Evolutionary conservation across 306 rosid genomes (phyloP), one percentile per base, ranked within the genome.

Genomic region (Erythrophleum fordii): DNA sequence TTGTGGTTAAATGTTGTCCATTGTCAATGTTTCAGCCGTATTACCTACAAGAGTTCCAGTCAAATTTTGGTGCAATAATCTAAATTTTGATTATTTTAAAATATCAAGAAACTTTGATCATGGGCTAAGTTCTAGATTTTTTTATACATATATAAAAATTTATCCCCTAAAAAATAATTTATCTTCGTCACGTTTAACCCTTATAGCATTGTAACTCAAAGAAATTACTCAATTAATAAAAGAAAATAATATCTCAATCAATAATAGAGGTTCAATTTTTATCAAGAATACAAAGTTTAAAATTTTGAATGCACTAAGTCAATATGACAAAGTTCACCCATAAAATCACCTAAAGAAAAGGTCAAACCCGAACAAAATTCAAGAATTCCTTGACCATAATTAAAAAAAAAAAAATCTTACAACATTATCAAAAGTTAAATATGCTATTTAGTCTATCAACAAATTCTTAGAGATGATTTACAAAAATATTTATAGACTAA

Each of bases 1-100:
- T 22, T 22, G 42, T 18, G 60, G 34, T 14, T 22, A 83, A 41
- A n/a, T 39, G 46, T 69, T 69, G 72, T 20, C 72, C 23, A 34
- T 5, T n/a, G 31, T 29, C 59, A 17, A n/a, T 53, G 49, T 45
- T 45, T 45, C 49, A 45, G 49, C 16, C 11, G 56, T 17, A n/a
- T 14, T 18, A 0, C 22, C 10, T 17, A 17, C 17, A 22, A 16
- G 17, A 49, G 22, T 17, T 49, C 56, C 6, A 5, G 56, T 4
- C 56, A 17, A 1, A 17, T 49, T 49, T 17, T 49, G 22, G 22
- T 17, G 9, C 9, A 49, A 49, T 49, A 49, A 17, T 49, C 22
- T 45, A 45, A 45, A 45, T 45, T 42, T 45, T 12, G 51, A 45
- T 12, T 3, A 45, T 12, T 45, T 37, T 6, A 37, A 37, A 5